These are phyloP conservation scores for Globomyces pollinis-pini DNA, from an alignment of 192 early-diverging fungal species.

Conservation along the genomic window DNA sequence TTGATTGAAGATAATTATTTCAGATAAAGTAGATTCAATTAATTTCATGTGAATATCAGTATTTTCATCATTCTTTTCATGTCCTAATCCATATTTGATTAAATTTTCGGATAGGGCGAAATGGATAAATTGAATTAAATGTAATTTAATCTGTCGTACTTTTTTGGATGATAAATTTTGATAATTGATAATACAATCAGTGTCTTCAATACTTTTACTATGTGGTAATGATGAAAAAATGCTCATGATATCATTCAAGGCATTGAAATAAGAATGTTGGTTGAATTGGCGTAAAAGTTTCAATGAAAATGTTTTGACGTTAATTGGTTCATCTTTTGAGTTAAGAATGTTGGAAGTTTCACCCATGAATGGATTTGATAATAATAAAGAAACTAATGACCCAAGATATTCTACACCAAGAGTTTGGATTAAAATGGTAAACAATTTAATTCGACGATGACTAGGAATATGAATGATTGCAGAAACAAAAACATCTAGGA, in stretches of 20 bases:
- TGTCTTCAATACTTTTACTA: background rate
- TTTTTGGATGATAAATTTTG: background rate
- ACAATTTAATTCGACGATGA: constrained; percentile 75
- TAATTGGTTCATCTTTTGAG: constrained; percentile 50
- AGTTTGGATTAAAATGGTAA: constrained; percentile 70
- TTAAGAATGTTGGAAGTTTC: constrained; percentile 34
- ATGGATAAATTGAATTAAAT: constrained; percentile 9
- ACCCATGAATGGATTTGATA: constrained; percentile 56
- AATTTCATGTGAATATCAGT: constrained; percentile 6
- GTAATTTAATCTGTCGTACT: constrained; percentile 8
- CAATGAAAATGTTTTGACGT: constrained; percentile 67
- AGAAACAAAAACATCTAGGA: constrained; percentile 87
- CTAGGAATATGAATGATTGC: constrained; percentile 86
- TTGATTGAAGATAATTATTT: too few species aligned
- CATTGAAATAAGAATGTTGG: constrained; percentile 55
- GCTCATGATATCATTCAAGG: constrained; percentile 50
- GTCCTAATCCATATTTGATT: background rate
- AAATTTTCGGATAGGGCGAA: background rate
- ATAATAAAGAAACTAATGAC: constrained; percentile 65
- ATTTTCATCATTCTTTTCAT: background rate
- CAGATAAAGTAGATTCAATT: background rate
- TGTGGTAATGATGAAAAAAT: constrained; percentile 5
- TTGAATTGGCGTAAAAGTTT: constrained; percentile 64
- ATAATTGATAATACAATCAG: background rate
- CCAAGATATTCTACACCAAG: constrained; percentile 74